A percentile compares a stretch with the other conserved stretches of the same genome.
Conservation (phyloP, 495 filamentous ascomycete species). For the Penicillium daleae region DNA sequence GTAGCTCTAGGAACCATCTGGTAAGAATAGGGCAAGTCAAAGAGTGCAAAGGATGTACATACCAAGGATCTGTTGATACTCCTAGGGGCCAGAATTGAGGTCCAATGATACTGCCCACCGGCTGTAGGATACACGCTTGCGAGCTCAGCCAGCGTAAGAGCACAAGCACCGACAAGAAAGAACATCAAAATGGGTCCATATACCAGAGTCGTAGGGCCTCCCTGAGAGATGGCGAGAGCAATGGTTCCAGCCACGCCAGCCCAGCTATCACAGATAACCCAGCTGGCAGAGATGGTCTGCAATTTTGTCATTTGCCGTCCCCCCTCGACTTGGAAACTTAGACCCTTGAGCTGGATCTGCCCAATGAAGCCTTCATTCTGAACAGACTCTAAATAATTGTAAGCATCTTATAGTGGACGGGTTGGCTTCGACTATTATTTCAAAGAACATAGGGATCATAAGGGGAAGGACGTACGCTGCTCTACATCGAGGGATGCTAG, state of each 20-base stretch:
- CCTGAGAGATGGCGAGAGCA: constrained; percentile 27
- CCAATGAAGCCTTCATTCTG: constrained; percentile 3
- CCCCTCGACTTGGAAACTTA: constrained; percentile 5
- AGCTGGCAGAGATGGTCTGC: constrained; percentile 22
- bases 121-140: constrained; percentile 55
- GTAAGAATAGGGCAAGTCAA: neutral
- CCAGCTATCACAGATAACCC: constrained; percentile 34
- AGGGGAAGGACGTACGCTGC: neutral
- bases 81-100: constrained; percentile 32
- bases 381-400: neutral
- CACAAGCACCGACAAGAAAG: constrained; percentile 32
- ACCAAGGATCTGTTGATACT: constrained; percentile 16
- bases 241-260: constrained; percentile 29
- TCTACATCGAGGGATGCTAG: constrained; percentile 5
- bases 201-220: constrained; percentile 31
- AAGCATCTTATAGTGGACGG: neutral
- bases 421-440: too few species aligned
- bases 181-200: constrained; percentile 31
- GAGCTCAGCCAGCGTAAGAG: constrained; percentile 52
- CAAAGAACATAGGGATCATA: too few species aligned
- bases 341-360: constrained; percentile 11
- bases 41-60: neutral
- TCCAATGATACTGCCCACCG: constrained; percentile 52
- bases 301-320: constrained; percentile 15
- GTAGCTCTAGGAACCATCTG: constrained; percentile 25